Evolutionary conservation across 768 basidiomycete genomes (phyloP), one percentile per base, ranked within the genome.

Genomic region (Pleurotus tuber-regium): DNA sequence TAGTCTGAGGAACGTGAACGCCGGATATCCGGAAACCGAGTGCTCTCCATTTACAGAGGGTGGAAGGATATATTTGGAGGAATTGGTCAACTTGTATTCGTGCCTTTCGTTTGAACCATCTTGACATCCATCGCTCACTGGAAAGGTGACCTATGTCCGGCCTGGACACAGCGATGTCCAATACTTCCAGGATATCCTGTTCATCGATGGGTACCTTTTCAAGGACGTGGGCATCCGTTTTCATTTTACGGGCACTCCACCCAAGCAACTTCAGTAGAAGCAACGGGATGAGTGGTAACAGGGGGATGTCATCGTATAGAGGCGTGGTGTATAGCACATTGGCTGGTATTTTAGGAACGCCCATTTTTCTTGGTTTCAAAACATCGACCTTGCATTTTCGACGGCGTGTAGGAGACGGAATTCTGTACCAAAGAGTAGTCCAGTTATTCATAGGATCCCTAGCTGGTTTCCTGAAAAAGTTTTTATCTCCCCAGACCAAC

Each of bases 211-310:
- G 59, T 47, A 70, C 64, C 60, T 79, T 80, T 9, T 46, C 54
- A 33, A 55, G 63, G 57, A 74, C 65, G 49, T 72, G 61, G 8
- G 25, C 9, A 39, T 69, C 63, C 2, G 21, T 10, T 23, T 72
- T 67, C 3, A 50, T 57, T 4, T 66, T 57, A 53, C 76, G 74
- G 54, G 76, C 70, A 29, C 59, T 54, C 76, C 76, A 77, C 1
- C 66, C 74, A 38, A 70, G 64, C 6, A 78, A 56, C 52, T 77
- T 78, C 41, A 76, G 55, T 12, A 75, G 59, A 3, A 77, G 61
- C 10, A 76, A 57, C 4, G 65, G 59, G 3, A 73, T 54, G 43
- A 75, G 65, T 0, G 74, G 75, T 53, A 69, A 61, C 1, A 75
- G 57, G 0, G 74, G 76, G 10, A 64, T n/a, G n/a, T 38, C 35